These are phyloP conservation scores for Penicillium canescens DNA, from an alignment of 495 filamentous ascomycete species.

Conservation along the genomic window DNA sequence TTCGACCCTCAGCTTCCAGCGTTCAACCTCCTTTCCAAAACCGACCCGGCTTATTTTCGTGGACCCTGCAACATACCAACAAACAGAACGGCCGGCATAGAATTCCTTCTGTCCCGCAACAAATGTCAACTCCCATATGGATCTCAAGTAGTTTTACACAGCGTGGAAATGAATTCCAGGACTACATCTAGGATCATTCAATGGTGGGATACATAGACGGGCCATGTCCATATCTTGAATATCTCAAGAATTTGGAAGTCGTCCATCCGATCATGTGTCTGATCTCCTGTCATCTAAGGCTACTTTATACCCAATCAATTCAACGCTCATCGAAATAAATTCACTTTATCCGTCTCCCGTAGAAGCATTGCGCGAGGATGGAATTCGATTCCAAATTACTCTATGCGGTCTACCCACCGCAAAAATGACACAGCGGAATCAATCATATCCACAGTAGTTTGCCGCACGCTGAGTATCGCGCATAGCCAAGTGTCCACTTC, in stretches of 20 bases:
- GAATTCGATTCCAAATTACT: no score
- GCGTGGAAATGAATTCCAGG: no score
- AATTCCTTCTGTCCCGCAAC: neutral
- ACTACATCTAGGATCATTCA: neutral
- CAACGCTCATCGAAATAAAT: conserved; percentile 2
- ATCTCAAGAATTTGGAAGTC: neutral
- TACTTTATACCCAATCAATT: conserved; percentile 28
- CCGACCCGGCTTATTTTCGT: conserved; percentile 2
- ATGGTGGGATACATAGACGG: neutral
- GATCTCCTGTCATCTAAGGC: conserved; percentile 8
- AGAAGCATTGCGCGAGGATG: no score
- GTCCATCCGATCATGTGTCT: neutral
- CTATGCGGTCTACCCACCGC: no score
- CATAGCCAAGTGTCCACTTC: conserved; percentile 1
- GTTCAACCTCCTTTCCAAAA: neutral
- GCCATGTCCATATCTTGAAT: conserved; percentile 8
- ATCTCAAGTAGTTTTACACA: neutral
- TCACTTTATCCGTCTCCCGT: neutral
- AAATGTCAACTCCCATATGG: no score
- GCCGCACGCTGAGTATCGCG: no score
- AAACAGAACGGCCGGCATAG: neutral
- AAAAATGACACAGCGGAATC: no score
- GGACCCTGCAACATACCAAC: neutral
- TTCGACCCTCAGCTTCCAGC: neutral
- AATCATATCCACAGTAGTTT: no score